Evolutionary conservation across 2,329 filamentous ascomycete species (phyloP).

Genomic region (Penicillium sp.): DNA sequence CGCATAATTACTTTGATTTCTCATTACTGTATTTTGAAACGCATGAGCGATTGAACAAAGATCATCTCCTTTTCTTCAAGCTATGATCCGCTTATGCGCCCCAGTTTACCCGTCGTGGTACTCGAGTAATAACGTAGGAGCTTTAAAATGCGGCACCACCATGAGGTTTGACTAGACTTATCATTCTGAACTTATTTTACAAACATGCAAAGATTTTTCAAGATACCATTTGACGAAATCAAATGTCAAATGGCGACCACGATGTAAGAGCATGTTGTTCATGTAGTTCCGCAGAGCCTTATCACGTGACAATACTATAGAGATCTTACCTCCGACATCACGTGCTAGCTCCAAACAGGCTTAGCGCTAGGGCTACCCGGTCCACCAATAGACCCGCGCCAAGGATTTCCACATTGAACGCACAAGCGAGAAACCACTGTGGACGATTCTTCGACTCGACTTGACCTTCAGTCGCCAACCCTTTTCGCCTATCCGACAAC

Average conservation of each 20-base stretch:
- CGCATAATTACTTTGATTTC: too few species aligned
- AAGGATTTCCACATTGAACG: slow-evolving; percentile 45
- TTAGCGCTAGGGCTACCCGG: slow-evolving; percentile 41
- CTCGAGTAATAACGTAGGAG: too few species aligned
- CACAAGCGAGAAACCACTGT: slow-evolving; percentile 47
- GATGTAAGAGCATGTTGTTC: neutral
- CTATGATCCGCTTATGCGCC: too few species aligned
- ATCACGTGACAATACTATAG: slow-evolving; percentile 7
- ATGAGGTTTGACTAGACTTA: too few species aligned
- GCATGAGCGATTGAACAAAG: too few species aligned
- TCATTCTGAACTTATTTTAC: too few species aligned
- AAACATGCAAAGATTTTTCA: too few species aligned
- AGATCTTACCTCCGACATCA: too few species aligned
- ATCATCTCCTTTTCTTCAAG: too few species aligned
- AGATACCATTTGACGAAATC: neutral
- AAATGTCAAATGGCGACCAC: neutral
- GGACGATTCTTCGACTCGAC: slow-evolving; percentile 27
- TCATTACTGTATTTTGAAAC: too few species aligned
- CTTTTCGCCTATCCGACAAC: slow-evolving; percentile 38
- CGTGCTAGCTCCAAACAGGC: slow-evolving; percentile 15
- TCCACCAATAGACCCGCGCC: slow-evolving; percentile 33
- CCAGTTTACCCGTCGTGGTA: too few species aligned
- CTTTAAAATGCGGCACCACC: too few species aligned
- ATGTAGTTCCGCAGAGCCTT: neutral
- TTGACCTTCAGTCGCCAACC: slow-evolving; percentile 32